These are phyloP conservation scores for Dipteronia sinensis DNA, from an alignment of 345 rosid species.

Conservation along the genomic window DNA sequence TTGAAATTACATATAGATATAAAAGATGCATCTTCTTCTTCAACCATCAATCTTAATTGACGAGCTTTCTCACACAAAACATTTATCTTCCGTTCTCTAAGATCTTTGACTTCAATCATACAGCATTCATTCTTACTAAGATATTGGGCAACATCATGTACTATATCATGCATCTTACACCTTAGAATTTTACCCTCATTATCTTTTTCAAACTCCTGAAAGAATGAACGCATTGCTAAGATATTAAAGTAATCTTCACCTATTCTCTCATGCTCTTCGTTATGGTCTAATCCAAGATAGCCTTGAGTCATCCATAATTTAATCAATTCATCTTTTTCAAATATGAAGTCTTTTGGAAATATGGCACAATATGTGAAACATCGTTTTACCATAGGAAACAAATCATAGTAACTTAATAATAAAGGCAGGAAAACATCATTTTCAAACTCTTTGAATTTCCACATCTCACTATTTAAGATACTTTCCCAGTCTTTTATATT, in stretches of 20 bases:
- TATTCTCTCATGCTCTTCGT: not conserved
- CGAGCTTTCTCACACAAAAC: not conserved
- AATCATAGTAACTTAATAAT: not conserved
- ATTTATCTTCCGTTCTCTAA: not conserved
- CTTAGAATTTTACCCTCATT: not conserved
- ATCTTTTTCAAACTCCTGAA: not conserved
- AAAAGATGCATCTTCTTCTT: not conserved
- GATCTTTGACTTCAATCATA: not conserved
- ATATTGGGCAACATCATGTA: not conserved
- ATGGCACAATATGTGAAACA: conserved; percentile 9
- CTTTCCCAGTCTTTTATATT: not conserved
- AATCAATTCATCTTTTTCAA: not conserved
- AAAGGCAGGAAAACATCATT: not conserved
- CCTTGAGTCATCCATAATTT: conserved; percentile 10
- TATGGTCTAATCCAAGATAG: not conserved
- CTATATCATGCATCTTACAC: not conserved
- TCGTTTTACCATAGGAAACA: not conserved
- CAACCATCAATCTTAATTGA: not conserved
- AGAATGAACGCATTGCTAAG: not conserved
- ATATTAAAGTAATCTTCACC: not conserved
- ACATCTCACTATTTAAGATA: not conserved
- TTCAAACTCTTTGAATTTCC: not conserved
- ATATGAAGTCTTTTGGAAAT: not conserved
- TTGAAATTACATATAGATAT: not conserved
- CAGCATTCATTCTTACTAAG: not conserved